Percentiles rank a stretch among this genome's conserved stretches.
phyloP scores from a whole-genome alignment of 805 yeast species.

The Yamadazyma takamatsuzukensis region DNA sequence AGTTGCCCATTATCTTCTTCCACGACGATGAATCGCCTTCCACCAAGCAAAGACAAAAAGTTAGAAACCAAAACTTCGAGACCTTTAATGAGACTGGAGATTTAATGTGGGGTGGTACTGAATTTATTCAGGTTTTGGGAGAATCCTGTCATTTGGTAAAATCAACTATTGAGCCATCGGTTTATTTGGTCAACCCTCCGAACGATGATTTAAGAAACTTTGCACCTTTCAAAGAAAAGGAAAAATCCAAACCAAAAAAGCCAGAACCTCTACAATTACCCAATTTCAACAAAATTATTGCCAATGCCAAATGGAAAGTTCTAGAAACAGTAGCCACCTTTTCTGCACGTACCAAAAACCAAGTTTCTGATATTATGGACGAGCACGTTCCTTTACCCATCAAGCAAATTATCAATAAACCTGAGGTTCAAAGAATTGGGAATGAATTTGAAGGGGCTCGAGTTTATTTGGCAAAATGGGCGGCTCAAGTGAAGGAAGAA shows the following conservation, averaged over 20 bases:
- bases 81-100: conserved; percentile 58
- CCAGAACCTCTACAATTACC: conserved; percentile 17
- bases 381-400: conserved; percentile 59
- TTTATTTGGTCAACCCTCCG: conserved; percentile 76
- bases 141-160: conserved; percentile 59
- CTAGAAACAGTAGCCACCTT: conserved; percentile 81
- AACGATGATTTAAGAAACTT: conserved; percentile 61
- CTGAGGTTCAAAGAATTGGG: conserved; percentile 77
- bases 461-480: conserved; percentile 94
- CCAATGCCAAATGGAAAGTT: conserved; percentile 79
- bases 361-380: conserved; percentile 61
- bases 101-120: conserved; percentile 90
- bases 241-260: conserved; percentile 1
- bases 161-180: conserved; percentile 68
- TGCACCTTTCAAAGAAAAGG: conserved; percentile 27
- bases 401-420: conserved; percentile 59
- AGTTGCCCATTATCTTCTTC: conserved; percentile 81
- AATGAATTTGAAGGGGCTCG: conserved; percentile 93
- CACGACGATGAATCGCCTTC: conserved; percentile 87
- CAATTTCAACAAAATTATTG: conserved; percentile 48
- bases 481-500: conserved; percentile 87
- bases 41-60: conserved; percentile 57
- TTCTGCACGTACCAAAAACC: conserved; percentile 47
- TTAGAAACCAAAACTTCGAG: conserved; percentile 63
- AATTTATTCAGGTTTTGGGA: conserved; percentile 57